Base-by-base conservation (phyloP, 2,329 filamentous ascomycete species). In the Phaeosphaeriaceae sp. region DNA sequence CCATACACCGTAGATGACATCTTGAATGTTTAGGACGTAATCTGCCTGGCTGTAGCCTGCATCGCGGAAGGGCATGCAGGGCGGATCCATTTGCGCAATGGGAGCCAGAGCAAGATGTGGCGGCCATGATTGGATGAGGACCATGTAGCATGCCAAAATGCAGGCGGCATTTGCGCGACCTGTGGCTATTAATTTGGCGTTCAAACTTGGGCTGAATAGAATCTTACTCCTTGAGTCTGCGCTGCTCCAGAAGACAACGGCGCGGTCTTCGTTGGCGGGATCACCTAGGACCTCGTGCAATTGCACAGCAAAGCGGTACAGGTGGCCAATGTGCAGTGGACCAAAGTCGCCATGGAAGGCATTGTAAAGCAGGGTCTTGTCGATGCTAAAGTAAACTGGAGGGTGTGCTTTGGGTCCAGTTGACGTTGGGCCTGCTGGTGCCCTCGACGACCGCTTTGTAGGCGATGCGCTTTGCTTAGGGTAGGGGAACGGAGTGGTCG, bases 281-380 rank as follows among this genome's bases (percentile, higher is more conserved):
- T 92, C 91, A 13, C 90, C 93, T 29, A 99, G 82, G 38, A 97
- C 91, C 65, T 97, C 93, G 71, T 99, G 94, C 71, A 99, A 91
- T 66, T 93, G 88, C 45, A 97, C 89, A 4, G 94, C 93, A 74
- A 97, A 99, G 56, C 94, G 86, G 80, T 97, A 99, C 33, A 99
- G 80, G 73, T 99, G 94, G 20, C 94, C 94, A 62, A 99, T 96
- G 79, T 99, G 94, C 51, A 99, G 81, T 67, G 94, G 94, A 66
- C 94, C 94, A 74, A 99, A 99, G 77, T 99, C 94, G 67, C 95
- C 92, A 77, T 97, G 92, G 76, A 99, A 99, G 26, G 93, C 92
- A 74, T 99, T 99, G 82, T 99, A 99, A 38, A 96, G 83, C 36
- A 99, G 86, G 33, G 82, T 88, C 70, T 96, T 90, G 71, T 99